Evolutionary conservation across 148 eudicot genomes (phyloP), one percentile per base, ranked within the genome.

Genomic region (Rhododendron molle): DNA sequence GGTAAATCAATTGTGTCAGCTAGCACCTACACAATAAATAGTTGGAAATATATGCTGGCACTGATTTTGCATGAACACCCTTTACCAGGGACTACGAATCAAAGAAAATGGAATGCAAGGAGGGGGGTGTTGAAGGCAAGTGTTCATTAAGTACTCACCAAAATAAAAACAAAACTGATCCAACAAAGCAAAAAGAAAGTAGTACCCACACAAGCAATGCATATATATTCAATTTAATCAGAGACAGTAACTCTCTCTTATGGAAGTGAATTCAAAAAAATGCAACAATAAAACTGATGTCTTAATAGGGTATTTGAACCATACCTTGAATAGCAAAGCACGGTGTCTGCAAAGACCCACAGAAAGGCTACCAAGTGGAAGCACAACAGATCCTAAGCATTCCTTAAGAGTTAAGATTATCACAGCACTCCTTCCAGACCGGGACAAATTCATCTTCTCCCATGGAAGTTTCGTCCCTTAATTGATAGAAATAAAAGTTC

Each of bases 261-360:
- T 30, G 82, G 20, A 28, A 60, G 40, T 36, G 69, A 52, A 40
- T 69, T 47, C 36, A 76, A 47, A 74, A 26, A 8, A 18, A 1
- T 23, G 52, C 73, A n/a, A 46, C 15, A 34, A 81, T 54, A 34
- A 46, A 43, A 83, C 12, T 46, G 44, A 20, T 54, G 54, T 65
- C 81, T 65, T 44, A 16, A 30, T 85, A 12, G 16, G 72, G 49
- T 47, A 76, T 23, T 67, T 85, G 85, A 50, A 84, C 84, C 93
- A 85, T 97, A 95, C 99, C 87, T 97, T 97, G 85, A 97, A 97
- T 50, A 97, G 90, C 89, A 97, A 86, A 44, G 98, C 95, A 11
- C 99, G 98, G 79, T 95, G 99, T 84, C 96, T 93, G 91, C 99
- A 97, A 34, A 94, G 94, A 86, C 99, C 99, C 73, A 90, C 85